Evolutionary conservation across 2,329 filamentous ascomycete genomes (phyloP), one percentile per base, ranked within the genome.

Genomic region (Cercospora zeae-maydis): DNA sequence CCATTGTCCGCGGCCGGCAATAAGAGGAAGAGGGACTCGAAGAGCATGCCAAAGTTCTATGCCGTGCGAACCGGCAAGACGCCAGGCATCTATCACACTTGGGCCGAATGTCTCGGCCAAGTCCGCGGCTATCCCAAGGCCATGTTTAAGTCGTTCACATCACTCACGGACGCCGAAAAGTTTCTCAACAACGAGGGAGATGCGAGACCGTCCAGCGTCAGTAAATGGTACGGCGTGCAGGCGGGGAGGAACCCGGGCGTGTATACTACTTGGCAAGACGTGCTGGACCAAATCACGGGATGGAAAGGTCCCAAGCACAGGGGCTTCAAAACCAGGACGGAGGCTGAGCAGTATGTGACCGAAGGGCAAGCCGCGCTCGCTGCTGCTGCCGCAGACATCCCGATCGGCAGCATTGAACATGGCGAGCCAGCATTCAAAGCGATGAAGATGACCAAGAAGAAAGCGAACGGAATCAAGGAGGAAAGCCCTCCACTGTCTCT

Each of bases 281-380:
- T 89, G 10, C 82, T 88, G 64, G 81, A 86, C 66, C 89, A 93
- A 67, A 91, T 95, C 65, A 85, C 82, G 33, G 91, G 89, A 2
- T 88, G 87, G 73, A 88, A 88, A 69, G 87, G 86, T 4, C 84
- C 85, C 3, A 85, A 83, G 63, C 85, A 81, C 61, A 79, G 78
- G 69, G 74, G 73, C 7, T 83, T 83, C 66, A 72, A 77, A 39
- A 82, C 78, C 6, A 71, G 73, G 27, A 82, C 81, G 62, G 92
- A 96, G 75, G 93, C 93, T 0, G 86, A 93, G 72, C 85, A 85
- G 19, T 97, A 90, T 74, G 90, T 96, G 55, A 79, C 77, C 37
- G 75, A 73, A 49, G 65, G 63, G 10, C 42, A 30, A 24, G 47
- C 52, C 30, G 27, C 56, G 19, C 31, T 37, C 14, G 59, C 24